Evolutionary conservation across 2,329 filamentous ascomycete species (phyloP).

Genomic region (Fusarium austroafricanum): DNA sequence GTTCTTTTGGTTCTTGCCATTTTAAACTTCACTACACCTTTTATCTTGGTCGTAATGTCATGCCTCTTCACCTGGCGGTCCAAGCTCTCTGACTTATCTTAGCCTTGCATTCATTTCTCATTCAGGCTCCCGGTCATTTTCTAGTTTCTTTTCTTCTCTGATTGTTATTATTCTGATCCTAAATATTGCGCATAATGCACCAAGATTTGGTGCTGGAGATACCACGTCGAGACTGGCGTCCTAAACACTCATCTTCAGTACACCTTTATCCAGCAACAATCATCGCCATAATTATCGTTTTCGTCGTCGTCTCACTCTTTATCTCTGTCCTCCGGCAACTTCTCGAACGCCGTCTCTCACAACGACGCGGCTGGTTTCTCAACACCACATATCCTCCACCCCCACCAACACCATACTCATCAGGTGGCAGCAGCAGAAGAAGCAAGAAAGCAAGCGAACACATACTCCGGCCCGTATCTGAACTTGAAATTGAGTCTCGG

Average conservation of each 20-base stretch:
- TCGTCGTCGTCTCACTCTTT: conserved; percentile 36
- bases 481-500: conserved; percentile 33
- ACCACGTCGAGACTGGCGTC: neutral
- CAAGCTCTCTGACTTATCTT: conserved; percentile 12
- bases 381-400: conserved; percentile 21
- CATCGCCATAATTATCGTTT: conserved; percentile 34
- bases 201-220: neutral
- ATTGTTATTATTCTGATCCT: neutral
- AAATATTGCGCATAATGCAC: conserved; percentile 16
- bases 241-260: conserved; percentile 14
- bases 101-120: neutral
- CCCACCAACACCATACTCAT: conserved; percentile 11
- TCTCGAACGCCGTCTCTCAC: conserved; percentile 22
- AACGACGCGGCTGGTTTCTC: conserved; percentile 30
- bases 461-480: conserved; percentile 18
- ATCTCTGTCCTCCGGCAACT: conserved; percentile 36
- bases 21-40: neutral
- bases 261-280: conserved; percentile 35
- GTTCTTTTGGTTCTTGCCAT: neutral
- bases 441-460: conserved; percentile 1
- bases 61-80: conserved; percentile 10
- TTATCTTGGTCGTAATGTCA: neutral
- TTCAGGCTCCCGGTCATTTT: neutral
- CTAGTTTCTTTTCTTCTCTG: neutral
- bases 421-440: conserved; percentile 7